Evolutionary conservation across 176 grass and related monocot genomes (phyloP), one percentile per base, ranked within the genome.

Genomic region (Phoenix roebelenii): DNA sequence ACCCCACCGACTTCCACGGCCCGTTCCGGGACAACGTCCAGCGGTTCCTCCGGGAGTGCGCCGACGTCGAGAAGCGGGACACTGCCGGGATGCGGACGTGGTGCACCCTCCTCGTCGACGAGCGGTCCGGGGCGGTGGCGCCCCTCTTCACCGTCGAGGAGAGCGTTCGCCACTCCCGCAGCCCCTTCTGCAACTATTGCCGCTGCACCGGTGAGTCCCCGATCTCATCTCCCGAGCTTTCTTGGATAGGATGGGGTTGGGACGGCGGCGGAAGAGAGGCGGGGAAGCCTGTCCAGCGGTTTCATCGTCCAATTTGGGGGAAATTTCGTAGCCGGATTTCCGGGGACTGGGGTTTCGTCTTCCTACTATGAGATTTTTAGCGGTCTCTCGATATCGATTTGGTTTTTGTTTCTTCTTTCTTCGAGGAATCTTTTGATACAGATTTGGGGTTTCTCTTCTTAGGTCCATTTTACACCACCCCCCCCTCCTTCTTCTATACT

Each of bases 11-110:
- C 22, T 79, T 89, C 50, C 35, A 65, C 62, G 78, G 78, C 26
- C 72, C 86, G 59, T 89, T 89, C 74, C 71, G 86, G 78, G 82
- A 85, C 64, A 89, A 85, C 63, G 77, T 85, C 19, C 78, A 68
- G 72, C 73, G 54, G 18, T 79, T 89, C 16, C 57, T 89, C 17
- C 55, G 23, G 55, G 82, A 76, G 63, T 90, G 87, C 75, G 64
- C 14, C 22, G 64, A 76, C 48, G 18, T 52, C 22, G 56, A 72
- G 23, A 15, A 51, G 7, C 30, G 4, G 18, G 53, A 32, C 5
- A 73, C 58, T 17, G 73, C 60, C 4, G 49, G 54, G 3, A 65
- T 32, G 61, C 74, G 61, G 67, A 63, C 82, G 60, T 79, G 87
- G 75, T 32, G 72, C 23, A 83, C 68, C 20, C 68, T 82, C 54